phyloP scores from a whole-genome alignment of 192 early-diverging fungal species.

The Chytriomyces sp. region DNA sequence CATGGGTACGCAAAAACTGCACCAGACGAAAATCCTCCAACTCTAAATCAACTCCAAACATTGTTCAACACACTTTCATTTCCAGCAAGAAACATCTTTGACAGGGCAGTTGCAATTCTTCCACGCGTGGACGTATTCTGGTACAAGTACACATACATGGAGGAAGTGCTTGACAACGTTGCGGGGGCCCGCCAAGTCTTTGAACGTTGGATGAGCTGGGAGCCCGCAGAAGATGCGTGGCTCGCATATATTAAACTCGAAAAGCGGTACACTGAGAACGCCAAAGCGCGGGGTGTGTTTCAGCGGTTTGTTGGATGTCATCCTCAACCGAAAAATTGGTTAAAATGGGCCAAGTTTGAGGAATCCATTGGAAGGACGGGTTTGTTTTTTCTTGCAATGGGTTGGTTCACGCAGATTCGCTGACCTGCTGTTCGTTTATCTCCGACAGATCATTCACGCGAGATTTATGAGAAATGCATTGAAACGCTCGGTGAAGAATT shows the following conservation, averaged over 20 bases:
- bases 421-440: not conserved
- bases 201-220: slow-evolving; percentile 99
- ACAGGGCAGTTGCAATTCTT: slow-evolving; percentile 86
- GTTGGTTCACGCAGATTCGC: not conserved
- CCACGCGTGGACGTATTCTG: slow-evolving; percentile 73
- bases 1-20: slow-evolving; percentile 28
- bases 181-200: slow-evolving; percentile 89
- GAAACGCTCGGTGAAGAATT: slow-evolving; percentile 86
- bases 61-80: not conserved
- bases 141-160: slow-evolving; percentile 99
- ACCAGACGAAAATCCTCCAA: too few species aligned
- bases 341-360: slow-evolving; percentile 96
- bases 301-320: slow-evolving; percentile 86
- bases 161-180: slow-evolving; percentile 92
- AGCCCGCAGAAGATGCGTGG: slow-evolving; percentile 92
- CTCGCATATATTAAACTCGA: slow-evolving; percentile 94
- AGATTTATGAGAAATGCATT: slow-evolving; percentile 87
- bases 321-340: slow-evolving; percentile 93
- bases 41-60: not conserved
- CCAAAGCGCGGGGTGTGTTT: slow-evolving; percentile 79
- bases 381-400: slow-evolving; percentile 23
- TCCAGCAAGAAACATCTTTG: slow-evolving; percentile 89
- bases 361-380: slow-evolving; percentile 78
- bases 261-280: slow-evolving; percentile 78
- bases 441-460: slow-evolving; percentile 71